Percentiles rank a stretch among this genome's conserved stretches.
Conservation (phyloP, 1,139 yeast genomes). For the Sugiyamaella neomexicana region DNA sequence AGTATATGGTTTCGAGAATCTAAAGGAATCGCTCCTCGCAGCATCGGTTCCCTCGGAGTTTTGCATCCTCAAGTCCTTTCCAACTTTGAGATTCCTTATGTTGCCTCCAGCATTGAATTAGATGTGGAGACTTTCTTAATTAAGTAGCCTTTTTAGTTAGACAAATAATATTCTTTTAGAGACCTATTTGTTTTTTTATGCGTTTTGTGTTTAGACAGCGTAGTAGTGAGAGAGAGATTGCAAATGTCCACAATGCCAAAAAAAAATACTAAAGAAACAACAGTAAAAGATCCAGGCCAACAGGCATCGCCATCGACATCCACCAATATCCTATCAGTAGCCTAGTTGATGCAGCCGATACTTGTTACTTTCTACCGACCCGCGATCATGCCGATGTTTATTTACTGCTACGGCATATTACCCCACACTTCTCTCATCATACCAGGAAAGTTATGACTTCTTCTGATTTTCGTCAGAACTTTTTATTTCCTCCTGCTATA, state of each 20-base stretch:
- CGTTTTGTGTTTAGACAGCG: no score
- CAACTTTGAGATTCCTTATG: constrained; percentile 83
- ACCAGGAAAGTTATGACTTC: not conserved
- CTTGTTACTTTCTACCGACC: not conserved
- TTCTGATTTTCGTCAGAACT: not conserved
- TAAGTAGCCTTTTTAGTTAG: constrained; percentile 2
- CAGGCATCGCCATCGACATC: no score
- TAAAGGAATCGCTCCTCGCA: constrained; percentile 42
- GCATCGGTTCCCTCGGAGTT: constrained; percentile 85
- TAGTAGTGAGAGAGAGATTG: no score
- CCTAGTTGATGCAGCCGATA: no score
- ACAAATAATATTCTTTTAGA: constrained; percentile 7
- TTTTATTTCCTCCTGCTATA: not conserved
- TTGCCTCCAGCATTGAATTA: constrained; percentile 85
- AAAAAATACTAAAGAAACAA: no score
- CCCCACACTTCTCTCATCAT: not conserved
- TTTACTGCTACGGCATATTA: not conserved
- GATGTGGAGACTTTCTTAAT: constrained; percentile 57
- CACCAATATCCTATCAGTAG: no score
- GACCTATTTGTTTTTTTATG: not conserved
- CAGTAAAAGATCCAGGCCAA: no score
- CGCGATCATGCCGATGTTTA: not conserved
- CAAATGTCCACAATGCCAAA: no score
- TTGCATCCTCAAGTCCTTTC: constrained; percentile 92
- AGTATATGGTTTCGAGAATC: constrained; percentile 69